A percentile compares a stretch with the other conserved stretches of the same genome.
These are phyloP conservation scores for Drechslerella coelobrocha DNA, from an alignment of 2,329 filamentous ascomycete species.

Conservation along the genomic window DNA sequence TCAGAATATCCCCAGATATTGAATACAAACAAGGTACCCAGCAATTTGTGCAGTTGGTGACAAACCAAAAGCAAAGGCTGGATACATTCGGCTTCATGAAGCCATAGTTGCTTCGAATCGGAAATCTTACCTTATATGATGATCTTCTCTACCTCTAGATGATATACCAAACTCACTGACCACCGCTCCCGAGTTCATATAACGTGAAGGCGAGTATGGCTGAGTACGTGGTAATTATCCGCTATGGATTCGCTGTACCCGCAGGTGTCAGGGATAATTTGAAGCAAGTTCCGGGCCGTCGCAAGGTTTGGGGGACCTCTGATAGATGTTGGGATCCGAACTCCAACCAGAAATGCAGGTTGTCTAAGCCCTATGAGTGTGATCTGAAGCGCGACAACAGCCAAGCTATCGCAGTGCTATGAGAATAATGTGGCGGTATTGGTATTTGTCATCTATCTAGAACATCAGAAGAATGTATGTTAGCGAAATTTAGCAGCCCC, in stretches of 20 bases:
- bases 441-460: slow-evolving; percentile 30
- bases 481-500: slow-evolving; percentile 44
- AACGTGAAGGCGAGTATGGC: too few species aligned
- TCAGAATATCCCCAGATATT: neutral
- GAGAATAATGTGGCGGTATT: slow-evolving; percentile 10
- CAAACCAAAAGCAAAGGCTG: slow-evolving; percentile 8
- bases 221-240: slow-evolving; percentile 10
- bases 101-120: too few species aligned
- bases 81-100: too few species aligned
- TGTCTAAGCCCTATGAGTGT: slow-evolving; percentile 36
- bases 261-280: too few species aligned
- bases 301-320: too few species aligned
- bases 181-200: too few species aligned
- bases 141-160: too few species aligned
- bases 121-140: too few species aligned
- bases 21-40: neutral
- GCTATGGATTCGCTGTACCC: slow-evolving; percentile 39
- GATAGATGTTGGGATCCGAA: slow-evolving; percentile 17
- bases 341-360: slow-evolving; percentile 14
- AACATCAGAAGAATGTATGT: slow-evolving; percentile 24
- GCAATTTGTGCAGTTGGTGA: slow-evolving; percentile 6
- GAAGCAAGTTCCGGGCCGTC: too few species aligned
- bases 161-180: too few species aligned
- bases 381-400: slow-evolving; percentile 22
- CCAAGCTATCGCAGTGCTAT: neutral